Percentiles rank a stretch among this genome's conserved stretches.
These are phyloP conservation scores for Trametes versicolor DNA, from an alignment of 1,284 basidiomycete genomes.

Conservation along the genomic window DNA sequence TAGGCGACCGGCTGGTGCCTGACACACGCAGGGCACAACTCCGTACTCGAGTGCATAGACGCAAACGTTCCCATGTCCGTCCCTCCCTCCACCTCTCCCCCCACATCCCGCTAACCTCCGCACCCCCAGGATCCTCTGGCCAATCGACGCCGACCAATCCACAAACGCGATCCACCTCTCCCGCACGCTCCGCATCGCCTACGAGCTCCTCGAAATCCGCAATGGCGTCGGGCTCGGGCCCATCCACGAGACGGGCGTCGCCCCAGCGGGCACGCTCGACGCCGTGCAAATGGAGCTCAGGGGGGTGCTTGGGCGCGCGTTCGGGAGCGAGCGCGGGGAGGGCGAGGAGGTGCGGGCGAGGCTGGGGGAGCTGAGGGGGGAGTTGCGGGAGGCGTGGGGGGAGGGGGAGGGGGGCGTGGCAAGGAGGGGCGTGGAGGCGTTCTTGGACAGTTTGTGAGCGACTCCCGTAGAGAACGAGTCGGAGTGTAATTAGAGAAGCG, in stretches of 20 bases:
- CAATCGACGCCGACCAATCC: conserved; percentile 38
- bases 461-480: no score
- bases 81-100: background rate
- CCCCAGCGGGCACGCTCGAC: conserved; percentile 29
- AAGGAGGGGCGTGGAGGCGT: conserved; percentile 2
- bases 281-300: conserved; percentile 23
- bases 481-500: no score
- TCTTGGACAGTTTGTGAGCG: conserved; percentile 6
- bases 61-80: conserved; percentile 29
- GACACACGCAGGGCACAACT: conserved; percentile 37
- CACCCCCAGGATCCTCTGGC: conserved; percentile 33
- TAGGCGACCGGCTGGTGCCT: conserved; percentile 38
- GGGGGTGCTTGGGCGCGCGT: conserved; percentile 6
- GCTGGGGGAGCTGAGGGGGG: background rate
- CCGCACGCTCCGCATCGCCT: conserved; percentile 32
- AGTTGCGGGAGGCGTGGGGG: background rate
- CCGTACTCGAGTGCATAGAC: conserved; percentile 31
- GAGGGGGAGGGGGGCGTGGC: background rate
- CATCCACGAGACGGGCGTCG: conserved; percentile 24
- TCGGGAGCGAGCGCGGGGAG: conserved; percentile 1
- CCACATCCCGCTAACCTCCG: background rate
- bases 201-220: conserved; percentile 38
- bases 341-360: background rate
- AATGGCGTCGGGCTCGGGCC: conserved; percentile 28
- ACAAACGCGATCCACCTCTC: conserved; percentile 33